Base-by-base conservation (phyloP, 2,329 filamentous ascomycete species). In the Nigrospora oryzae region DNA sequence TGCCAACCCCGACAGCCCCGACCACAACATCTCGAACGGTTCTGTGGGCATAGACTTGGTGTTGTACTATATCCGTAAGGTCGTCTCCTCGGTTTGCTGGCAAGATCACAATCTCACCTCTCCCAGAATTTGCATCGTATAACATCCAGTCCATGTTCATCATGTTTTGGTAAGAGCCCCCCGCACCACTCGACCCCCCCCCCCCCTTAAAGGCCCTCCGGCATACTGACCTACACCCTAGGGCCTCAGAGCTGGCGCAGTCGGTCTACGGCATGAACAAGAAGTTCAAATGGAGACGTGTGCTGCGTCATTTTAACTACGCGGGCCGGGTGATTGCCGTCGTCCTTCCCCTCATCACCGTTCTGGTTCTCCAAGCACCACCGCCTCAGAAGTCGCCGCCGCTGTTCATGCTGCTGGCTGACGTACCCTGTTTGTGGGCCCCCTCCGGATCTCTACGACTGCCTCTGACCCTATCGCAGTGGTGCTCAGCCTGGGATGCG, bases 61-160 rank as follows among this genome's bases (percentile, higher is more conserved):
- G 2, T 38, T 58, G 6, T 58, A 49, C 19, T 58, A 58, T 34
- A 50, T 58, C 12, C 54, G 55, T 57, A 49, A 49, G 15, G 51
- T 42, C 11, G 3, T n/a, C 5, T 10, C 23, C 17, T 17, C 17
- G 3, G 2, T 10, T n/a, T 14, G 13, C 12, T 10, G 8, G 5
- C 6, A 16, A 17, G 3, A 17, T 32, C 46, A 44, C 32, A 46
- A 16, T n/a, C 36, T 44, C 14, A 40, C 30, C 32, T 6, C 8
- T 4, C 4, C 12, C 3, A 56, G 54, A 56, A 31, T 56, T 54
- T 23, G 54, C 51, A 35, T 51, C 40, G 11, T 56, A 56, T 46
- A 55, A 46, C 41, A 49, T 50, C 32, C 43, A 53, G 43, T 51
- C 53, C 12, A 45, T 56, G 48, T 48, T 56, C 12, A 45, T 56